A percentile compares a stretch with the other conserved stretches of the same genome.
Evolutionary conservation across 768 basidiomycete species (phyloP).

Genomic region (Calocybe indica): DNA sequence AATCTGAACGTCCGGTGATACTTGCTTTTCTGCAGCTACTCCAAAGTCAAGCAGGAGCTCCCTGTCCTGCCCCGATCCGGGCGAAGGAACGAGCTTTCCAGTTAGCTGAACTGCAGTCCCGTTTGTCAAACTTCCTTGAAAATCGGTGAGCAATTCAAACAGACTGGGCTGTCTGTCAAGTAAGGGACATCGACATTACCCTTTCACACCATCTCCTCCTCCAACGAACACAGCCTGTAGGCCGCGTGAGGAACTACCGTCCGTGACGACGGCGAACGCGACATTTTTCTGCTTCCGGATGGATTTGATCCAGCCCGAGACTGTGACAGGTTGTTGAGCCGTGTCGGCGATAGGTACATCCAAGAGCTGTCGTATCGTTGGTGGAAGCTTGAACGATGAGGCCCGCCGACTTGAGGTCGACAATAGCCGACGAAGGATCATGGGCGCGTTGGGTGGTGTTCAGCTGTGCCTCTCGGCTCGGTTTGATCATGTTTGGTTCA

Average conservation of each 20-base stretch:
- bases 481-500: no score
- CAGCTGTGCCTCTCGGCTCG: no score
- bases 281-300: conserved; percentile 83
- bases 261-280: conserved; percentile 78
- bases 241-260: conserved; percentile 68
- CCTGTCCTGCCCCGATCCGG: conserved; percentile 39
- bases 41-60: conserved; percentile 40
- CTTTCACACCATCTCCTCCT: conserved; percentile 23
- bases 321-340: conserved; percentile 21
- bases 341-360: conserved; percentile 4
- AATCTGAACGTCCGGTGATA: conserved; percentile 26
- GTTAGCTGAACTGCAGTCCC: conserved; percentile 14
- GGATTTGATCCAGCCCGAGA: conserved; percentile 85
- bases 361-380: conserved; percentile 26
- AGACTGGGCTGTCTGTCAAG: neutral
- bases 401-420: conserved; percentile 5
- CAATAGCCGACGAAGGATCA: conserved; percentile 17
- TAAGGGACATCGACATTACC: conserved; percentile 4
- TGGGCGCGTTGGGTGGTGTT: neutral
- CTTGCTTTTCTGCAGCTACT: neutral
- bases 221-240: conserved; percentile 73
- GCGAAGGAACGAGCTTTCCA: conserved; percentile 38
- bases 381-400: conserved; percentile 14
- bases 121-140: conserved; percentile 14
- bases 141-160: neutral